Conservation (phyloP, 2,329 filamentous ascomycete genomes). For the Calonectria crousiana region DNA sequence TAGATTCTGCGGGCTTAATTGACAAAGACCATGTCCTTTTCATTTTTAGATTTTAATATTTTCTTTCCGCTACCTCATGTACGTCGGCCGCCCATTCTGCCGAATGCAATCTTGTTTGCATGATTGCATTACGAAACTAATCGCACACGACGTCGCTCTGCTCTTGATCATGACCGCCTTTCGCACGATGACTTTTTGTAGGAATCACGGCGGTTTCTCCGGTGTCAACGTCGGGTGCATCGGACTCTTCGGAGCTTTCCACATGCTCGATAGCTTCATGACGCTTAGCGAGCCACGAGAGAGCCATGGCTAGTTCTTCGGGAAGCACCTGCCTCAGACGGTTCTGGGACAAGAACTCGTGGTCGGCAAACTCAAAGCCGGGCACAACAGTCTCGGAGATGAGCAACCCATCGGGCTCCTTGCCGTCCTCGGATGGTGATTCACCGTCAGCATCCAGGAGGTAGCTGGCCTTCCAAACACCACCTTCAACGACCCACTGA, state of each 20-base stretch:
- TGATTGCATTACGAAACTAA: not conserved
- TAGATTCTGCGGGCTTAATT: slow-evolving; percentile 20
- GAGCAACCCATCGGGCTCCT: slow-evolving; percentile 64
- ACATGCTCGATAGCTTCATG: not conserved
- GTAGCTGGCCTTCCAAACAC: slow-evolving; percentile 75
- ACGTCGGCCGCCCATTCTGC: not conserved
- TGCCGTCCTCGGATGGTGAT: slow-evolving; percentile 49
- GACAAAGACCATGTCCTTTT: slow-evolving; percentile 8
- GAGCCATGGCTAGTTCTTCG: slow-evolving; percentile 59
- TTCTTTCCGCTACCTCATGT: not conserved
- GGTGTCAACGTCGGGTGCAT: slow-evolving; percentile 1
- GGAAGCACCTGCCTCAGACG: slow-evolving; percentile 65
- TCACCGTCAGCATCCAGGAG: slow-evolving; percentile 53
- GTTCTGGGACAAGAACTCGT: slow-evolving; percentile 71
- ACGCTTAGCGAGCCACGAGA: slow-evolving; percentile 59
- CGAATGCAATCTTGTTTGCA: not conserved
- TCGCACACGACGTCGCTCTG: not conserved
- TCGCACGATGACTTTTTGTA: not conserved
- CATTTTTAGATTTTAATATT: not conserved
- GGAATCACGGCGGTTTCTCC: not conserved
- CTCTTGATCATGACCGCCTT: not conserved
- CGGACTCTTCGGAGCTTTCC: slow-evolving; percentile 15
- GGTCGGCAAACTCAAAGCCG: slow-evolving; percentile 75
- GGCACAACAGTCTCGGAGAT: slow-evolving; percentile 78
- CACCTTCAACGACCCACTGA: slow-evolving; percentile 78